Percentiles rank a stretch among this genome's conserved stretches.
Evolutionary conservation across 495 filamentous ascomycete genomes (phyloP).

Genomic region (Aspergillus leporis): DNA sequence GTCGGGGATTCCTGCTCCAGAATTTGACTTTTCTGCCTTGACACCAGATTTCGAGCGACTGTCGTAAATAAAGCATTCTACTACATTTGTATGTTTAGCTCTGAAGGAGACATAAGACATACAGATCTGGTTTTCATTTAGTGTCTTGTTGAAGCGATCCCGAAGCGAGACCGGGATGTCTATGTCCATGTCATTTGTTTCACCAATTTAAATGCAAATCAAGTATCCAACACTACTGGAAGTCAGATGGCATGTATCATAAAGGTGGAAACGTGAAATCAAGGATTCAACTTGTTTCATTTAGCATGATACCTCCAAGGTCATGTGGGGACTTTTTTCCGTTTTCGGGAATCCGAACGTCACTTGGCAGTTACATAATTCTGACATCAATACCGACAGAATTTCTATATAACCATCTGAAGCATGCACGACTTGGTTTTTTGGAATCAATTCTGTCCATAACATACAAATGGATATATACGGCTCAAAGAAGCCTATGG

Average conservation of each 20-base stretch:
- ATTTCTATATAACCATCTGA: constrained; percentile 1
- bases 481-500: constrained; percentile 11
- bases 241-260: too few relatives aligned
- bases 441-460: neutral
- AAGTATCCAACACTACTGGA: neutral
- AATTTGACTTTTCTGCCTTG: constrained; percentile 20
- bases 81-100: neutral
- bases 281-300: neutral
- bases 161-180: neutral
- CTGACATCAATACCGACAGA: constrained; percentile 19
- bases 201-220: neutral
- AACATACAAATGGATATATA: constrained; percentile 9
- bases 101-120: too few relatives aligned
- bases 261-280: neutral
- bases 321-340: neutral
- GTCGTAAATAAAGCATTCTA: neutral
- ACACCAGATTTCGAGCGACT: neutral
- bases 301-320: too few relatives aligned
- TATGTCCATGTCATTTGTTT: neutral
- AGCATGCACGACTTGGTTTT: neutral
- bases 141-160: neutral
- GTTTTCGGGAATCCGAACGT: neutral
- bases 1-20: neutral
- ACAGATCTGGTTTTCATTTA: neutral
- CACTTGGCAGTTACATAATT: constrained; percentile 20